Percentiles rank a stretch among this genome's conserved stretches.
phyloP scores from a whole-genome alignment of 2,329 filamentous ascomycete species.

The Colletotrichum sp. region DNA sequence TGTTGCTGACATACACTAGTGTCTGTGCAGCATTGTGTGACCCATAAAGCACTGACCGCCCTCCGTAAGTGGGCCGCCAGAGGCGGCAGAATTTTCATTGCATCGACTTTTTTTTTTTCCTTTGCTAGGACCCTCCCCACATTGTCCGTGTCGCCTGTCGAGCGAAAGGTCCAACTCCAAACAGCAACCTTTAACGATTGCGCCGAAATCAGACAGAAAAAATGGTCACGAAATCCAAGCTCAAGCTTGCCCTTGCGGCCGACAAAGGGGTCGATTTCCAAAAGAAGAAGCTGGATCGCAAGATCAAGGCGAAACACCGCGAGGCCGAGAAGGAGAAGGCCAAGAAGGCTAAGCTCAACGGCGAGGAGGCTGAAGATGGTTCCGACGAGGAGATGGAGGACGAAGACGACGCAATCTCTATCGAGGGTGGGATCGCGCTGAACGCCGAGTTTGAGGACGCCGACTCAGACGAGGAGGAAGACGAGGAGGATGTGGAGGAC shows the following conservation, averaged over 20 bases:
- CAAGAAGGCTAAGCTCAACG: slow-evolving; percentile 29
- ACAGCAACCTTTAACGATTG: slow-evolving; percentile 6
- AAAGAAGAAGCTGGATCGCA: slow-evolving; percentile 56
- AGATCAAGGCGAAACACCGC: slow-evolving; percentile 48
- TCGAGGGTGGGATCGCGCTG: slow-evolving; percentile 33
- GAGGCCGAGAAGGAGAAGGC: slow-evolving; percentile 33
- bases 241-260: slow-evolving; percentile 59
- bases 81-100: slow-evolving; percentile 21
- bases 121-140: not conserved
- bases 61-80: not conserved
- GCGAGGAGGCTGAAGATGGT: slow-evolving; percentile 24
- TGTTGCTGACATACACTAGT: not conserved
- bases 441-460: slow-evolving; percentile 21
- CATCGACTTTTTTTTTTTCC: slow-evolving; percentile 2
- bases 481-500: slow-evolving; percentile 32
- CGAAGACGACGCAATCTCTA: slow-evolving; percentile 27
- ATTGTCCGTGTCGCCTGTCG: not conserved
- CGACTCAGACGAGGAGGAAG: slow-evolving; percentile 26
- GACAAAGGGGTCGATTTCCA: slow-evolving; percentile 61
- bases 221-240: slow-evolving; percentile 52
- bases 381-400: slow-evolving; percentile 35
- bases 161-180: not conserved
- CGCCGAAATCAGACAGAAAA: not conserved
- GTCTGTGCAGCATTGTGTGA: not conserved
- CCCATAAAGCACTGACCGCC: not conserved